Base-by-base conservation (phyloP, 306 rosid genomes). In the Rosa lucieae region DNA sequence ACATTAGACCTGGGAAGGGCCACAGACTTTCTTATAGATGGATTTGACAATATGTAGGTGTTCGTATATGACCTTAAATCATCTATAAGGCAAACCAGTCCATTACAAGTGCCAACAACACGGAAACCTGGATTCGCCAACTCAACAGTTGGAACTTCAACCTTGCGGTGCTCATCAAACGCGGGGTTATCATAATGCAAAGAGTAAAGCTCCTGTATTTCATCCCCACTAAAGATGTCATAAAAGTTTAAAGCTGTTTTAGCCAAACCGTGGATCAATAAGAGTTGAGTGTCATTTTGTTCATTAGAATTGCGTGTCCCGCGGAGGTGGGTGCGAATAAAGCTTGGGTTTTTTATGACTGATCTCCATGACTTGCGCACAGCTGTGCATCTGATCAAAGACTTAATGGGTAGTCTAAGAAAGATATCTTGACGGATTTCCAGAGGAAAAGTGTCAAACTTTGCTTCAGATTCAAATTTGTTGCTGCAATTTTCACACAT, bases 281-380 rank as follows among this genome's bases (percentile, higher is more conserved):
- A 6, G 18, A 32, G 43, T 32, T 13, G 40, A 63, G 69, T 29
- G 43, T 13, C 69, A 26, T 61, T 21, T 39, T 61, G 17, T 32
- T 26, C 67, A 61, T 26, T 3, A 12, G 43, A 65, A 2, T 14
- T 39, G 11, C 5, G 4, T 65, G 20, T 65, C 2, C 11, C 5
- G 5, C 2, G 40, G 10, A 35, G 44, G 11, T 65, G 70, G 70
- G 70, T 32, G 11, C 2, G 8, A 12, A 65, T 65, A 7, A 65
- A 65, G 20, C 70, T 65, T 3, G 69, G 69, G 43, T 65, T 65
- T 35, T 18, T 65, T 65, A 65, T 65, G 10, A 65, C 21, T 35
- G 70, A 35, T 65, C 46, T 65, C 70, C 70, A 65, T 13, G 70
- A 39, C 23, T 65, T 65, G 12, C n/a, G 44, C 46, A 65, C 70